Evolutionary conservation across 1,139 yeast genomes (phyloP), one percentile per base, ranked within the genome.

Genomic region (Casaregolazyma lundiana): DNA sequence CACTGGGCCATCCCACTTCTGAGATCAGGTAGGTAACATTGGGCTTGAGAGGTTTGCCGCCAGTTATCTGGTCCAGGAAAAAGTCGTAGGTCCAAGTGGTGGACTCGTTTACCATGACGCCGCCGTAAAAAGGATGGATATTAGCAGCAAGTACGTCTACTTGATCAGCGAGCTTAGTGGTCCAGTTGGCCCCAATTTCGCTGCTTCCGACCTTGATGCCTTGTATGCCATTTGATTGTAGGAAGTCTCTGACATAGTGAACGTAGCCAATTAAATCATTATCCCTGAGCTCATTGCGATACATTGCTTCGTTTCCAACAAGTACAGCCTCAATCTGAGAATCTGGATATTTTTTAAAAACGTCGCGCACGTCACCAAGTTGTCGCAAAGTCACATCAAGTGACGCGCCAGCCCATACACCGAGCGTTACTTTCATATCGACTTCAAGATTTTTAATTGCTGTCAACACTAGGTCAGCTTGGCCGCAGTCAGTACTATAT

Each of bases 1-100:
- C 68, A 45, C 73, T 76, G 1, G 89, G 89, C 89, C 89, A 83
- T 0, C 88, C 89, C 17, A 81, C 75, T 57, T 82, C 88, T 0
- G 85, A 71, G 1, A 82, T 71, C 2, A 75, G 67, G 11, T 80
- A 60, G 18, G 43, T 21, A 53, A 52, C 48, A 49, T 58, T 41
- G 57, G 15, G 16, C 64, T 69, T 40, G 24, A 26, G 19, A 43
- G 26, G 39, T 38, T 57, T 49, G 20, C 47, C 67, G 65, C 32
- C 50, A 19, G 53, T 49, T n/a, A 79, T 60, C 48, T 77, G 76
- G 37, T 70, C 64, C 43, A 69, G 60, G 36, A 80, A 56, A 54
- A 70, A 79, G 46, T 78, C 76, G 37, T 69, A 64, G 0, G 77
- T 71, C 86, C 88, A 81, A 5, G 67, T 58, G 0, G 77, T 64